Percentiles rank a stretch among this genome's conserved stretches.
Evolutionary conservation across 148 eudicot genomes (phyloP).

Genomic region (Fallopia convolvulus): DNA sequence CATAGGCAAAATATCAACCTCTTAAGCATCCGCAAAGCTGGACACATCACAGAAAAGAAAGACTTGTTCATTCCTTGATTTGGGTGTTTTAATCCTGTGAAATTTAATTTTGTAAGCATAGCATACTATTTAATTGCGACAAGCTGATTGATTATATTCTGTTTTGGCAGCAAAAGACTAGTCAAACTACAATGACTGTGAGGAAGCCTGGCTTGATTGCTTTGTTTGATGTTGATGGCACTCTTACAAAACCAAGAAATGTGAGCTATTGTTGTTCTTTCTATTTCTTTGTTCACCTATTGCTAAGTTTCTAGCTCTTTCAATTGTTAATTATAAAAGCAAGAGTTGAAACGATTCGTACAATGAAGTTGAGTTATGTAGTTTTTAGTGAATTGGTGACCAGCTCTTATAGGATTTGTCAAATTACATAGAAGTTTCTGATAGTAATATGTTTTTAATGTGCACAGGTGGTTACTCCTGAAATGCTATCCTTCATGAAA

Average conservation of each 20-base stretch:
- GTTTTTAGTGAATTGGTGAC: background rate
- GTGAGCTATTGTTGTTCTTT: constrained; percentile 21
- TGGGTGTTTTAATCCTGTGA: background rate
- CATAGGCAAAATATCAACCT: too few relatives aligned
- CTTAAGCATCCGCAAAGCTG: too few relatives aligned
- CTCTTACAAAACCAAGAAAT: constrained; percentile 86
- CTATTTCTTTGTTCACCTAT: background rate
- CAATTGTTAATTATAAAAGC: background rate
- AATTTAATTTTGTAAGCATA: background rate
- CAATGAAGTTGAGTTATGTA: background rate
- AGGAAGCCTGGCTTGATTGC: constrained; percentile 73
- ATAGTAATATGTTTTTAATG: background rate
- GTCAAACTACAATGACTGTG: constrained; percentile 38
- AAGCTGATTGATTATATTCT: background rate
- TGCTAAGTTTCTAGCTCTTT: background rate
- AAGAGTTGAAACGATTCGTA: background rate
- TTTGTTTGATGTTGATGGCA: constrained; percentile 94
- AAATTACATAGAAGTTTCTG: background rate
- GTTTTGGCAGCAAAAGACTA: constrained; percentile 13
- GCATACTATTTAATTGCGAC: background rate
- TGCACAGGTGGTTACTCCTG: constrained; percentile 46
- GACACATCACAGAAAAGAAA: too few relatives aligned
- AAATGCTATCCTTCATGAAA: constrained; percentile 53
- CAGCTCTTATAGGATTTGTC: background rate
- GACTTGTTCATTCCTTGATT: background rate